Conservation (phyloP, 192 early-diverging fungal genomes). For the Mortierella hygrophila region DNA sequence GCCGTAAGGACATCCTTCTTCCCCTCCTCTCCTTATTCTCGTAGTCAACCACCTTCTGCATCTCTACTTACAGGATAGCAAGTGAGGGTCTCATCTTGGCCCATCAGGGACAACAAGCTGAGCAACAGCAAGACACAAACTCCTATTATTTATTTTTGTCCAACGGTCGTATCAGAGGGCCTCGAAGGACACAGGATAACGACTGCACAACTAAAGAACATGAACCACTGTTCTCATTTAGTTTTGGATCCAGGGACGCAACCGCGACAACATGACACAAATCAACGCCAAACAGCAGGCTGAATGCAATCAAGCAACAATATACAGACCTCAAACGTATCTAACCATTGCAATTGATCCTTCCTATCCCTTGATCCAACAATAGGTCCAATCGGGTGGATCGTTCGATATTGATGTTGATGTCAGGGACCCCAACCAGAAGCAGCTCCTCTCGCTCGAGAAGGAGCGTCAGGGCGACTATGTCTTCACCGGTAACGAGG, state of each 20-base stretch:
- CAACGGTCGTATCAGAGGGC: background rate
- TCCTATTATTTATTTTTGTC: background rate
- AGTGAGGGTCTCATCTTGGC: background rate
- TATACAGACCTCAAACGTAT: too few relatives aligned
- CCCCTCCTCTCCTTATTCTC: background rate
- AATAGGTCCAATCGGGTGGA: conserved; percentile 95
- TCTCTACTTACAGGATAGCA: background rate
- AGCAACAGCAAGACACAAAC: background rate
- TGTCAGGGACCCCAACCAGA: conserved; percentile 81
- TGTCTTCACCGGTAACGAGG: conserved; percentile 87
- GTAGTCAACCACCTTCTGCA: background rate
- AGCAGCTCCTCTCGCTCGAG: conserved; percentile 79
- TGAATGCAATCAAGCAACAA: too few relatives aligned
- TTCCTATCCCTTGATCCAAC: background rate
- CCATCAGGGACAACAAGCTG: background rate
- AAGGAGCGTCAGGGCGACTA: conserved; percentile 96
- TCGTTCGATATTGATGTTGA: conserved; percentile 97
- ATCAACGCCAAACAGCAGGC: background rate
- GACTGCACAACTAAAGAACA: background rate
- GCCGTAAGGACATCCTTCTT: conserved; percentile 76
- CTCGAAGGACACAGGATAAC: background rate
- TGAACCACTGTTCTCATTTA: background rate
- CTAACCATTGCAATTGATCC: background rate
- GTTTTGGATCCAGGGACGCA: background rate
- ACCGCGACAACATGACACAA: background rate